Base-by-base conservation (phyloP, 2,329 filamentous ascomycete genomes). In the Colletotrichum australisinense region DNA sequence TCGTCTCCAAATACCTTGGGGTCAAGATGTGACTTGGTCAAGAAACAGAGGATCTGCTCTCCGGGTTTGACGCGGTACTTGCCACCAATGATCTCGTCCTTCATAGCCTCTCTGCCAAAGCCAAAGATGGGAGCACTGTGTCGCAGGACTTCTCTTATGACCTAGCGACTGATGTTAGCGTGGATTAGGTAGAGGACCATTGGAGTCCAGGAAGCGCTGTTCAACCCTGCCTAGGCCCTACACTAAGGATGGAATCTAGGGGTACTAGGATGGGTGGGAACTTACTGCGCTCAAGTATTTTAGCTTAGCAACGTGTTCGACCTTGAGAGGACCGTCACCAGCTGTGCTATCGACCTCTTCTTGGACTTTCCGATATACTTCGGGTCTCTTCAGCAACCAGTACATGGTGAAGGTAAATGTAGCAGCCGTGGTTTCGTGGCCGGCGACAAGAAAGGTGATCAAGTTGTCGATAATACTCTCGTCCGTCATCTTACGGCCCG, bases 361-460 rank as follows among this genome's bases (percentile, higher is more conserved):
- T 73, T 92, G 92, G 0, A 91, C 91, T 75, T 90, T 90, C 32
- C 83, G 82, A 74, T 92, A 90, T 1, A 85, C 85, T 1, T 88
- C 85, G 0, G 92, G 92, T 75, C 92, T 86, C 79, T 91, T 92
- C 49, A 93, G 80, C 3, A 95, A 84, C 69, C 92, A 86, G 78
- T 91, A 92, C 67, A 93, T 88, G 0, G 88, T 82, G 76, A 93
- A 94, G 0, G 91, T 88, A 7, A 94, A 81, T 6, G 92, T 83
- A 2, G 92, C 92, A 2, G 91, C 90, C 0, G 93, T 93, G 0
- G 93, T 95, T 74, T 93, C 92, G 76, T 93, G 91, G 5, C 91
- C 89, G 62, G 90, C 90, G 74, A 91, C 89, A 16, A 93, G 81
- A 76, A 93, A 93, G 0, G 91, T 93, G 67, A 92, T 89, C 83